phyloP scores from a whole-genome alignment of 129 eudicot species.

The Silybum marianum region DNA sequence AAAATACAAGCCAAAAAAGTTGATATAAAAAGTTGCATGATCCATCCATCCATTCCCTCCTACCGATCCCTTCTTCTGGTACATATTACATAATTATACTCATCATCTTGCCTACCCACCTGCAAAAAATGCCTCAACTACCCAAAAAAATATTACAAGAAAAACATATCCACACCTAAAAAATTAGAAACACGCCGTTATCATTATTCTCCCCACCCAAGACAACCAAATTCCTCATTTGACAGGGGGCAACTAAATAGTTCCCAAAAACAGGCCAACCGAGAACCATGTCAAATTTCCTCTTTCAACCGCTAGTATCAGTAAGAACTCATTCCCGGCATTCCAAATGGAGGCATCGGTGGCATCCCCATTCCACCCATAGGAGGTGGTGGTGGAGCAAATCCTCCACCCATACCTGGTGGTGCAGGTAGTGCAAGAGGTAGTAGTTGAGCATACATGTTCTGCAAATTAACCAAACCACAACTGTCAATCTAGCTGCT shows the following conservation, averaged over 20 bases:
- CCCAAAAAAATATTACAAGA: constrained; percentile 49
- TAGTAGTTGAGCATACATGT: constrained; percentile 82
- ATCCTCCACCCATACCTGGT: constrained; percentile 67
- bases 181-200: constrained; percentile 11
- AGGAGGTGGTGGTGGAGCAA: constrained; percentile 48
- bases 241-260: constrained; percentile 2
- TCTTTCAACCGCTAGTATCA: constrained; percentile 30
- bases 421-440: constrained; percentile 84
- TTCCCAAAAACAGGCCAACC: constrained; percentile 12
- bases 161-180: constrained; percentile 49
- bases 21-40: constrained; percentile 23
- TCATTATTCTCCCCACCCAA: constrained; percentile 30
- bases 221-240: neutral
- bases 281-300: neutral
- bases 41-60: constrained; percentile 1
- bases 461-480: constrained; percentile 47
- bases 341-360: constrained; percentile 73
- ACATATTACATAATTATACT: constrained; percentile 38
- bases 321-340: constrained; percentile 68
- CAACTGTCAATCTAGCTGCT: constrained; percentile 8
- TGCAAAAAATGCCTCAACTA: constrained; percentile 58
- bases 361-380: constrained; percentile 91
- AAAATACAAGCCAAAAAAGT: constrained; percentile 3
- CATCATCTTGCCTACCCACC: constrained; percentile 38
- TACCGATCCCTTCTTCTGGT: constrained; percentile 27